Conservation (phyloP, 2,329 filamentous ascomycete genomes). For the Exophiala lecanii-corni region DNA sequence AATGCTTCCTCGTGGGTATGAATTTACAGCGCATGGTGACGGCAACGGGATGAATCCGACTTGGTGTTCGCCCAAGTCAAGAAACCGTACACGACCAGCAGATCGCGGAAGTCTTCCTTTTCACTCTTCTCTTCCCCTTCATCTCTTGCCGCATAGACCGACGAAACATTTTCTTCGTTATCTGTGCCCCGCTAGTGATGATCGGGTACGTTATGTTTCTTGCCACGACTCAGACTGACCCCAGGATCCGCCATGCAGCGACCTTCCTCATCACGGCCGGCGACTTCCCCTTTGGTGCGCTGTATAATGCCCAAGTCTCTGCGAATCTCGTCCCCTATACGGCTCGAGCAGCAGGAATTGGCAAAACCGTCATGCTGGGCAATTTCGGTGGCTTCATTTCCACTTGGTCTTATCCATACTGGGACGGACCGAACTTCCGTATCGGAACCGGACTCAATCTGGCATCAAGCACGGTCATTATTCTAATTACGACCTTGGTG, state of each 20-base stretch:
- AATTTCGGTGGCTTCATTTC: constrained; percentile 64
- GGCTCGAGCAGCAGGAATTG: constrained; percentile 26
- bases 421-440: constrained; percentile 60
- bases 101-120: too few species aligned
- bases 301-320: background rate
- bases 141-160: constrained; percentile 53
- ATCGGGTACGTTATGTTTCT: constrained; percentile 66
- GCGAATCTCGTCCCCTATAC: background rate
- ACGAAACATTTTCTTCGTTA: constrained; percentile 57
- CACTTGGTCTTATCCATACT: constrained; percentile 60
- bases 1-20: too few species aligned
- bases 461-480: constrained; percentile 53
- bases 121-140: constrained; percentile 57
- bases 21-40: too few species aligned
- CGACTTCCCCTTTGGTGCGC: background rate
- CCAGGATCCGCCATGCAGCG: background rate
- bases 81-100: too few species aligned
- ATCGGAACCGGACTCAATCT: constrained; percentile 69
- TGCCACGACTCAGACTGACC: constrained; percentile 42
- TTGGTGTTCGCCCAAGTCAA: too few species aligned
- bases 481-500: constrained; percentile 40
- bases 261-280: background rate
- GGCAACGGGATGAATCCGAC: too few species aligned
- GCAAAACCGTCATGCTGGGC: constrained; percentile 64
- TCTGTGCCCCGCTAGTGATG: constrained; percentile 60